phyloP scores from a whole-genome alignment of 768 basidiomycete species.

The Auricularia auricula-judae region DNA sequence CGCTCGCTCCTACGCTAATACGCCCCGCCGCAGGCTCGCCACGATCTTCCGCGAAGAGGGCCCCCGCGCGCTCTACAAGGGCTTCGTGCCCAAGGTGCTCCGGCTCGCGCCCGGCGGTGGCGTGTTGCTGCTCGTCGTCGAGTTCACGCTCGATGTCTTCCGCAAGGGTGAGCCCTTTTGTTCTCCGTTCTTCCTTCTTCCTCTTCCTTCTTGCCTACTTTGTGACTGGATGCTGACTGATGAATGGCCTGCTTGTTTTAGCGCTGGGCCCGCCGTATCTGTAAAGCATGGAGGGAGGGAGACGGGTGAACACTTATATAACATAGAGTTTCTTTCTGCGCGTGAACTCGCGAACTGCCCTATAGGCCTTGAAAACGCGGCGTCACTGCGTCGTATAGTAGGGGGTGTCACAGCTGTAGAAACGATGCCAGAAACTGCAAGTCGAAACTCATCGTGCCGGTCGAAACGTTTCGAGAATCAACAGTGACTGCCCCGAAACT shows the following conservation, averaged over 20 bases:
- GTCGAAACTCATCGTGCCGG: too few species aligned
- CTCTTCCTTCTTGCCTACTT: too few species aligned
- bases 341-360: too few species aligned
- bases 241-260: conserved; percentile 11
- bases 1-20: not conserved
- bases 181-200: not conserved
- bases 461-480: too few species aligned
- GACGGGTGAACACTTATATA: too few species aligned
- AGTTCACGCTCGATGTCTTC: conserved; percentile 70
- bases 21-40: conserved; percentile 31
- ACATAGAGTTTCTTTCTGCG: too few species aligned
- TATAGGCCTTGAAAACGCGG: too few species aligned
- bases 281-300: conserved; percentile 9
- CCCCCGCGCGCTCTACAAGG: conserved; percentile 77
- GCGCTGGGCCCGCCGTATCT: conserved; percentile 46
- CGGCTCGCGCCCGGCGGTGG: conserved; percentile 94
- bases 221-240: not conserved
- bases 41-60: conserved; percentile 86
- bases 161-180: conserved; percentile 42
- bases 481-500: too few species aligned
- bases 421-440: too few species aligned
- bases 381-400: too few species aligned
- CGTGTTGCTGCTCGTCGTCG: conserved; percentile 86
- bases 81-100: conserved; percentile 91
- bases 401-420: too few species aligned